phyloP scores from a whole-genome alignment of 345 rosid species.

The Kandelia obovata region DNA sequence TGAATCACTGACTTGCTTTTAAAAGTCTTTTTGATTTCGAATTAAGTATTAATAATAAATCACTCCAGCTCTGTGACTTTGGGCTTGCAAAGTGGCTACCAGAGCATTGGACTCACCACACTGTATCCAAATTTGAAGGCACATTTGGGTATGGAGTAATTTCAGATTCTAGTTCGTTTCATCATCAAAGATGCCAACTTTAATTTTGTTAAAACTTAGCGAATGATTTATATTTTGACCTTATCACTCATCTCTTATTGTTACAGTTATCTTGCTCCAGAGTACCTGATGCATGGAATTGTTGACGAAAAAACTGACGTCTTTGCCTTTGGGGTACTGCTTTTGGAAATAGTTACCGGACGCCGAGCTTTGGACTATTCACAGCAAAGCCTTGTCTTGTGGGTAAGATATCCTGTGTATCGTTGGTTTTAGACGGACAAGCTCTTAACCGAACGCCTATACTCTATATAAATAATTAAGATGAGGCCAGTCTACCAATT shows the following conservation, averaged over 20 bases:
- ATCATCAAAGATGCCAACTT: too few species aligned
- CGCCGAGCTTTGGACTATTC: slow-evolving; percentile 86
- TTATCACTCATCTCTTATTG: background rate
- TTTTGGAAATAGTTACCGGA: slow-evolving; percentile 81
- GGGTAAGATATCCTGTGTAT: slow-evolving; percentile 48
- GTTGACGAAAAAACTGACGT: slow-evolving; percentile 95
- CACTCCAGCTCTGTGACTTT: slow-evolving; percentile 80
- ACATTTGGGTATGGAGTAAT: slow-evolving; percentile 74
- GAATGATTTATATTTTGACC: too few species aligned
- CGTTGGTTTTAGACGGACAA: background rate
- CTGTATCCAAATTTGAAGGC: slow-evolving; percentile 82
- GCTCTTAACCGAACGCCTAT: background rate
- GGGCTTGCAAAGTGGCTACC: slow-evolving; percentile 98
- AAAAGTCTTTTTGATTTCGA: background rate
- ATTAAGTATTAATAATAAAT: background rate
- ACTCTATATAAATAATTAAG: background rate
- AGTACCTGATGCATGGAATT: slow-evolving; percentile 88
- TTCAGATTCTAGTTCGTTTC: background rate
- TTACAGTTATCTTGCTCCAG: slow-evolving; percentile 86
- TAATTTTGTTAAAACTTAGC: background rate
- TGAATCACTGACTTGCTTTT: too few species aligned
- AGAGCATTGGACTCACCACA: slow-evolving; percentile 90
- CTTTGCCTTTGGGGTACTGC: slow-evolving; percentile 83
- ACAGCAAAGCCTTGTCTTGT: slow-evolving; percentile 78
- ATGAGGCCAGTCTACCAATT: background rate